Evolutionary conservation across 1,284 basidiomycete species (phyloP).

Genomic region (Cutaneotrichosporon arboriforme): DNA sequence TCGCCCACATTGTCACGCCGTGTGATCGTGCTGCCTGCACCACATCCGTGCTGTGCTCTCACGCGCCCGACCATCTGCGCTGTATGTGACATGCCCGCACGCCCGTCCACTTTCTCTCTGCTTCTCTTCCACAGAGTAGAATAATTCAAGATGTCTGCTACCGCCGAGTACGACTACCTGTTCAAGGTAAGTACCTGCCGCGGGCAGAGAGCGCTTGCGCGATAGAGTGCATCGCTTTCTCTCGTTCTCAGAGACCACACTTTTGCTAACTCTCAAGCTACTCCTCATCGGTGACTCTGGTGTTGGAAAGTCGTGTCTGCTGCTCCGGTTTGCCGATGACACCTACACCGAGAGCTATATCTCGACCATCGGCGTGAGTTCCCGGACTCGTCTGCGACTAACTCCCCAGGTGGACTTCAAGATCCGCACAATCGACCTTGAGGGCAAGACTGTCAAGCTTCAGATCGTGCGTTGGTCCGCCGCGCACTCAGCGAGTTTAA

Average conservation of each 20-base stretch:
- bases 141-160: slow-evolving; percentile 42
- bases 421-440: slow-evolving; percentile 98
- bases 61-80: neutral
- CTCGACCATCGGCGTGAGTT: slow-evolving; percentile 80
- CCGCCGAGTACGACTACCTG: slow-evolving; percentile 93
- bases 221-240: no score
- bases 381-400: neutral
- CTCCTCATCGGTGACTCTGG: slow-evolving; percentile 71
- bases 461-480: slow-evolving; percentile 73
- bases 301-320: slow-evolving; percentile 95
- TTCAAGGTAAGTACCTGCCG: slow-evolving; percentile 59
- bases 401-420: slow-evolving; percentile 78
- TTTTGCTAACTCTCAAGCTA: slow-evolving; percentile 51
- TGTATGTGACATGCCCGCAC: neutral
- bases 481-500: slow-evolving; percentile 28
- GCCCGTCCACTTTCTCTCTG: neutral
- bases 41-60: no score
- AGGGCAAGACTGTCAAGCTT: slow-evolving; percentile 98
- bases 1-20: no score
- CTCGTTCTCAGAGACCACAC: no score
- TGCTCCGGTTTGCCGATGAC: slow-evolving; percentile 98
- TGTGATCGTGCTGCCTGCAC: neutral
- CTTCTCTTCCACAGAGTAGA: neutral
- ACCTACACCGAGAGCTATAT: slow-evolving; percentile 99
- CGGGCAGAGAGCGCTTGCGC: no score